Percentiles rank a stretch among this genome's conserved stretches.
Evolutionary conservation across 768 basidiomycete species (phyloP).

Genomic region (Suillus placidus): DNA sequence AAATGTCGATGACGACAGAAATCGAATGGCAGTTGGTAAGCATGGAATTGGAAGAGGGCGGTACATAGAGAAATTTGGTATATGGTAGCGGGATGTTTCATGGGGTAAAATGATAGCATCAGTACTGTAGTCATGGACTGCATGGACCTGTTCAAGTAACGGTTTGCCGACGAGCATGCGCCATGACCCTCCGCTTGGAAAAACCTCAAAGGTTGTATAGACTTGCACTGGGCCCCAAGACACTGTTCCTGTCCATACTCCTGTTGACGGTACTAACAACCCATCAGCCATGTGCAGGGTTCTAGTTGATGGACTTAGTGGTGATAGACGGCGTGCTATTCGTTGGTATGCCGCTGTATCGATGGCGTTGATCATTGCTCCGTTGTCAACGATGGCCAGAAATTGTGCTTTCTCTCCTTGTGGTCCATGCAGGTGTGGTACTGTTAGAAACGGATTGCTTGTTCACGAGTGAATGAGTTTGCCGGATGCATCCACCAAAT

Average conservation of each 20-base stretch:
- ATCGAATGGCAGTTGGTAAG: neutral
- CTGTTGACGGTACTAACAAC: constrained; percentile 9
- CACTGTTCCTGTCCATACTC: constrained; percentile 9
- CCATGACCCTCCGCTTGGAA: constrained; percentile 32
- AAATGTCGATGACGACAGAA: neutral
- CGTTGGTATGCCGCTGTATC: neutral
- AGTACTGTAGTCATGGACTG: constrained; percentile 27
- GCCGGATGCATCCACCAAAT: constrained; percentile 1
- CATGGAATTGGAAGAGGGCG: neutral
- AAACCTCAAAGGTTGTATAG: constrained; percentile 5
- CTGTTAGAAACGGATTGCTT: neutral
- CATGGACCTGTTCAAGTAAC: constrained; percentile 23
- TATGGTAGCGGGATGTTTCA: accelerated
- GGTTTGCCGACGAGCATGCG: constrained; percentile 35
- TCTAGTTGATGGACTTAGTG: no score
- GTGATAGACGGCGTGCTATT: no score
- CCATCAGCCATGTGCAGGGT: constrained; percentile 27
- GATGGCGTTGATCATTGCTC: constrained; percentile 22
- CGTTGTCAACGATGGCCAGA: constrained; percentile 16
- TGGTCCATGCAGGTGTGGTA: constrained; percentile 13
- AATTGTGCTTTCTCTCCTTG: constrained; percentile 17
- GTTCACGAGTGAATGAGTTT: neutral
- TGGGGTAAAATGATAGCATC: constrained; percentile 3
- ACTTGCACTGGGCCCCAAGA: neutral
- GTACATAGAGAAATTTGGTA: neutral